Conservation (phyloP, 2,329 filamentous ascomycete species). For the Ascosphaera aggregata region DNA sequence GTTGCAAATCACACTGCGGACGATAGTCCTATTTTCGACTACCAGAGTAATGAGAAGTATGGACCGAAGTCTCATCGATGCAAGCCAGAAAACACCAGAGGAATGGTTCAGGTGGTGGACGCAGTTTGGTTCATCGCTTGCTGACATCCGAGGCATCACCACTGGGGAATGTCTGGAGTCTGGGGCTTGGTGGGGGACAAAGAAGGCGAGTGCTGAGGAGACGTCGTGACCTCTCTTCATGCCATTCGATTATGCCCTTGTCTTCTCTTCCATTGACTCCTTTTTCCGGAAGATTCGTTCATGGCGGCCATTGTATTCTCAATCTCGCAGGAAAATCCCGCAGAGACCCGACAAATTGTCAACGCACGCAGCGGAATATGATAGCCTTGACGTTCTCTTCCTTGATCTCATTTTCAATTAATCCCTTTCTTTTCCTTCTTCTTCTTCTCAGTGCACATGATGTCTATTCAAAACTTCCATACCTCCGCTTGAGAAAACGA, state of each 20-base stretch:
- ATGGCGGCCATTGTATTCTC: too few relatives aligned
- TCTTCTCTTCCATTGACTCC: neutral
- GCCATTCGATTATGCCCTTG: neutral
- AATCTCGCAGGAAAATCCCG: too few relatives aligned
- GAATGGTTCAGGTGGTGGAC: constrained; percentile 85
- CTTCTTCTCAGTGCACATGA: neutral
- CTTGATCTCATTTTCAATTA: too few relatives aligned
- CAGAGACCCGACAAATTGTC: too few relatives aligned
- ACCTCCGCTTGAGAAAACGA: constrained; percentile 60
- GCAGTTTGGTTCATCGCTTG: constrained; percentile 64
- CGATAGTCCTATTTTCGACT: constrained; percentile 59
- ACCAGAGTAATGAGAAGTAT: constrained; percentile 67
- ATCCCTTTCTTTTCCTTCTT: neutral
- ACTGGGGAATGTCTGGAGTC: constrained; percentile 66
- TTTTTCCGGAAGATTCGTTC: too few relatives aligned
- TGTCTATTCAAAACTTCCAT: constrained; percentile 29
- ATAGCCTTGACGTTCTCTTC: too few relatives aligned
- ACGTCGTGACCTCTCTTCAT: neutral
- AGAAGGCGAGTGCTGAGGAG: constrained; percentile 17
- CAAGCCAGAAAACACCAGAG: constrained; percentile 66
- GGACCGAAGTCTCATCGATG: constrained; percentile 60
- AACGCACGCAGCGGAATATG: too few relatives aligned
- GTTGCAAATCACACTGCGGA: constrained; percentile 49
- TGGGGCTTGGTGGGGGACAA: constrained; percentile 40
- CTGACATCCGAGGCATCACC: constrained; percentile 53